Percentiles rank a stretch among this genome's conserved stretches.
Evolutionary conservation across 352 stramenopile species (phyloP).

Genomic region (Globisporangium heterothallicum): DNA sequence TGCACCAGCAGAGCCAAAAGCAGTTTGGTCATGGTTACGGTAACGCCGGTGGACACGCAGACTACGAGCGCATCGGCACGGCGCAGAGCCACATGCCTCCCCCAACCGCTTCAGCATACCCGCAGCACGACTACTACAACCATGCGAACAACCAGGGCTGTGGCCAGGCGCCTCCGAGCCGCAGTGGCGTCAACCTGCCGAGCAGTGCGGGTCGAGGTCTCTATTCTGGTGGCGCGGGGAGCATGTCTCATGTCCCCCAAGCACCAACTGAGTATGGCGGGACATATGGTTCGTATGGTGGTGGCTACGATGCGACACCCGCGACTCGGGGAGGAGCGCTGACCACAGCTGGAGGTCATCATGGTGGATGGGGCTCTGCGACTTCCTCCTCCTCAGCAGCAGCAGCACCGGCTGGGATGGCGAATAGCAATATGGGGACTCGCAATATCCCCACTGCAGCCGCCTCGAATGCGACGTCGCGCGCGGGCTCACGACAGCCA

Average conservation of each 20-base stretch:
- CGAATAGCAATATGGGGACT: not conserved
- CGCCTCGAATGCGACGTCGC: not conserved
- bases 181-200: not conserved
- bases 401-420: not conserved
- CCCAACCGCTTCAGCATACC: too few relatives aligned
- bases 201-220: not conserved
- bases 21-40: not conserved
- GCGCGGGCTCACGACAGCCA: conserved; percentile 32
- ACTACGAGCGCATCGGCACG: conserved; percentile 20
- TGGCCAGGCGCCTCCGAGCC: conserved; percentile 3
- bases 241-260: conserved; percentile 10
- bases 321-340: conserved; percentile 5
- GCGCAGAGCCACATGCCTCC: conserved; percentile 10
- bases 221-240: not conserved
- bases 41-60: not conserved
- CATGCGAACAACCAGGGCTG: not conserved
- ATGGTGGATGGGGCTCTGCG: not conserved
- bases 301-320: conserved; percentile 9
- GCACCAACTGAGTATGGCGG: conserved; percentile 3
- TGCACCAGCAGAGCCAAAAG: conserved; percentile 46
- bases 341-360: too few relatives aligned
- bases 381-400: too few relatives aligned
- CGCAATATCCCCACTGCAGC: conserved; percentile 1
- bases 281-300: not conserved
- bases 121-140: conserved; percentile 1